These are phyloP conservation scores for Boletus rubescentipes DNA, from an alignment of 768 basidiomycete species.

Conservation along the genomic window DNA sequence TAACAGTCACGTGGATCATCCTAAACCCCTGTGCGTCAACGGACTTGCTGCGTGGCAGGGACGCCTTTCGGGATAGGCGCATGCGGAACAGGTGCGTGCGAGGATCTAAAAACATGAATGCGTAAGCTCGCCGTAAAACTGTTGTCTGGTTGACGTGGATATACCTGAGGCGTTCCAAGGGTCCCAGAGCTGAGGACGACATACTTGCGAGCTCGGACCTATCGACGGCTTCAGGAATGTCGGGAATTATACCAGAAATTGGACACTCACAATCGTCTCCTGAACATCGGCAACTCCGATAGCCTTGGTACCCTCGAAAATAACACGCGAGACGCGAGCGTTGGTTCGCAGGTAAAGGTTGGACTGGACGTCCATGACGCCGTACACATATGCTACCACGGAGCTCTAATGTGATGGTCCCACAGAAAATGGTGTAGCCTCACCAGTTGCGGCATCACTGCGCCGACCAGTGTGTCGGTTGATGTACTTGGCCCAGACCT, in stretches of 20 bases:
- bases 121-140: not conserved
- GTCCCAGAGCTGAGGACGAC: conserved; percentile 68
- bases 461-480: conserved; percentile 71
- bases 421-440: not conserved
- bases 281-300: conserved; percentile 59
- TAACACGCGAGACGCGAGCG: conserved; percentile 62
- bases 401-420: not conserved
- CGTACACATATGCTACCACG: conserved; percentile 59
- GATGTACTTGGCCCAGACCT: conserved; percentile 79
- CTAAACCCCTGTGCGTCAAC: too few species aligned
- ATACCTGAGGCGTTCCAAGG: conserved; percentile 60
- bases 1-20: too few species aligned
- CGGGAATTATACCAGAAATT: not conserved
- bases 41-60: conserved; percentile 45
- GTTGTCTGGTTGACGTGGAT: not conserved
- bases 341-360: conserved; percentile 69
- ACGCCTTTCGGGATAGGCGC: too few species aligned
- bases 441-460: conserved; percentile 69
- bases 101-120: conserved; percentile 44
- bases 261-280: conserved; percentile 53
- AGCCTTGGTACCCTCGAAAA: conserved; percentile 71
- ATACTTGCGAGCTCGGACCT: conserved; percentile 58
- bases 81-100: conserved; percentile 67
- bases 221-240: not conserved
- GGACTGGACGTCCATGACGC: conserved; percentile 64